Percentiles rank a stretch among this genome's conserved stretches.
phyloP scores from a whole-genome alignment of 371 early-diverging fungal genomes.

The Saksenaea oblongispora region DNA sequence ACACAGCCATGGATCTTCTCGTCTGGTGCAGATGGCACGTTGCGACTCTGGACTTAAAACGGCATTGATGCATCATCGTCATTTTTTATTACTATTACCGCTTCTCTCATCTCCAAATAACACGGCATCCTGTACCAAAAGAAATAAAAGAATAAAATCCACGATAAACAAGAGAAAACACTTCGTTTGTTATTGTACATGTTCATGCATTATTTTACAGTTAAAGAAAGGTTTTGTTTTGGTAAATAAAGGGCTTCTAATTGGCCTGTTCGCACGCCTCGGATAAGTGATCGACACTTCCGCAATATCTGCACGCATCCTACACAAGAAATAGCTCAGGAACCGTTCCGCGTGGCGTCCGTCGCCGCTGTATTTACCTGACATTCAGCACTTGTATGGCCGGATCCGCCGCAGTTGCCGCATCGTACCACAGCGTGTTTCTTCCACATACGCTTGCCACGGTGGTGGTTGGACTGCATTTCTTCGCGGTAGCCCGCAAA shows the following conservation, averaged over 20 bases:
- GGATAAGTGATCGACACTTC: conserved; percentile 3
- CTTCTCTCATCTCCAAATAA: conserved; percentile 1
- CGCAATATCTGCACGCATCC: conserved; percentile 1
- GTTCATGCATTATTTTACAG: conserved; percentile 3
- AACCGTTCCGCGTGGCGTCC: background rate
- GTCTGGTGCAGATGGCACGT: conserved; percentile 74
- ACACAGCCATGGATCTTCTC: conserved; percentile 96
- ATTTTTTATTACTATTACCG: background rate
- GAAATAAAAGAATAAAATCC: background rate
- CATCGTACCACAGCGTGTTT: conserved; percentile 19
- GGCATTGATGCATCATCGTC: background rate
- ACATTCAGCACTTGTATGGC: conserved; percentile 45
- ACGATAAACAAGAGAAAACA: background rate
- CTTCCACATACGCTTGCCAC: conserved; percentile 11
- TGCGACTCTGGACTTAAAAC: conserved; percentile 75
- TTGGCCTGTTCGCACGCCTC: background rate
- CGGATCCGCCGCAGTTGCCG: conserved; percentile 45
- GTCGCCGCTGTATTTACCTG: conserved; percentile 17
- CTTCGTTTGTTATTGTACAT: background rate
- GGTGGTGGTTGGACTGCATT: conserved; percentile 16
- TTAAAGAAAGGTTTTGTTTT: background rate
- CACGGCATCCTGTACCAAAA: background rate
- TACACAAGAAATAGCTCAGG: background rate
- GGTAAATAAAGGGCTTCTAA: background rate
- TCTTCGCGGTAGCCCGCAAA: conserved; percentile 22